Evolutionary conservation across 2,329 filamentous ascomycete genomes (phyloP).

Genomic region (Sarocladiaceae sp.): DNA sequence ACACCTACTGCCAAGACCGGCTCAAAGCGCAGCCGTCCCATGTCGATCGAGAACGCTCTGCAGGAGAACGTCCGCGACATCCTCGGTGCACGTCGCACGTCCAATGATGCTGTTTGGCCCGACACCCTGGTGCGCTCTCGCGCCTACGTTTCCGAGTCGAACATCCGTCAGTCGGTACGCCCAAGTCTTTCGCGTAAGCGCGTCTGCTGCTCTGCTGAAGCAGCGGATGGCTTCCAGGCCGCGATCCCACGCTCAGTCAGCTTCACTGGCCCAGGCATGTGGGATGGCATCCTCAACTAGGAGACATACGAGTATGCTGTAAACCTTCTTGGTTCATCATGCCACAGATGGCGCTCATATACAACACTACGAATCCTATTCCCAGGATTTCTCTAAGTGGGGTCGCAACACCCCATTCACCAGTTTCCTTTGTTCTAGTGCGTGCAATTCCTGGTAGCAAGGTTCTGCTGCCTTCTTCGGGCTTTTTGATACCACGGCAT

Average conservation of each 20-base stretch:
- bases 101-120: constrained; percentile 27
- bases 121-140: constrained; percentile 33
- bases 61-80: constrained; percentile 66
- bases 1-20: constrained; percentile 27
- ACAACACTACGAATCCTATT: not conserved
- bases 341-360: no score
- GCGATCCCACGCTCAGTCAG: constrained; percentile 19
- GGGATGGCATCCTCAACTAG: constrained; percentile 14
- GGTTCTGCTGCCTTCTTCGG: not conserved
- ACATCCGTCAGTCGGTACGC: constrained; percentile 33
- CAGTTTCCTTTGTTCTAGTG: constrained; percentile 1
- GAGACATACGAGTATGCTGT: no score
- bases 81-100: constrained; percentile 36
- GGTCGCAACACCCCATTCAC: not conserved
- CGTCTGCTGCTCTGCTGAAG: constrained; percentile 62
- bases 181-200: constrained; percentile 54
- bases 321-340: no score
- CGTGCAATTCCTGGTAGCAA: not conserved
- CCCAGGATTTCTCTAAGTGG: not conserved
- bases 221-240: constrained; percentile 41
- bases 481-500: constrained; percentile 10
- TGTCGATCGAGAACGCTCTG: constrained; percentile 50
- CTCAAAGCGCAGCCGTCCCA: constrained; percentile 53
- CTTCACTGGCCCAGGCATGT: constrained; percentile 13
- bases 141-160: constrained; percentile 19